Conservation (phyloP, 441 rosid species). For the Erodium moschatum region DNA sequence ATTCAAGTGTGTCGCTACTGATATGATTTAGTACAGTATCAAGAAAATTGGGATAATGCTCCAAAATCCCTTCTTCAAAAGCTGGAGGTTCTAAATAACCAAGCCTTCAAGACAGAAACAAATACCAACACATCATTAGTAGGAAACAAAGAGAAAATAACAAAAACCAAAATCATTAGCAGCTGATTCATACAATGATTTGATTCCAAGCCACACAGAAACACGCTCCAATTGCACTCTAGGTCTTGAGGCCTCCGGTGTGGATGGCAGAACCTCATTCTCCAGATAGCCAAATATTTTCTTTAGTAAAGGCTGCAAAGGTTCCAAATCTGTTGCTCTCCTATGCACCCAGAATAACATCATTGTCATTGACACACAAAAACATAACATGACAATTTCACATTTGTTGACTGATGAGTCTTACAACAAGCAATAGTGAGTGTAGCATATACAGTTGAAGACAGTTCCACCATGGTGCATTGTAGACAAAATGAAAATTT, state of each 20-base stretch:
- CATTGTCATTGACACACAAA: neutral
- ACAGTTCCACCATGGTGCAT: too few relatives aligned
- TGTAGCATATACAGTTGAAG: too few relatives aligned
- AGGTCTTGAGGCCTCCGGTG: conserved; percentile 57
- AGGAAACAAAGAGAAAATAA: conserved; percentile 19
- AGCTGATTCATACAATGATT: conserved; percentile 70
- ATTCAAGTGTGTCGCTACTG: conserved; percentile 81
- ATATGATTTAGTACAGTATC: conserved; percentile 89
- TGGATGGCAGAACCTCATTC: conserved; percentile 62
- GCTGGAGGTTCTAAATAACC: conserved; percentile 94
- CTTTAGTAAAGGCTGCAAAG: conserved; percentile 84
- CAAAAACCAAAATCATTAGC: conserved; percentile 25
- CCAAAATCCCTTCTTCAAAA: conserved; percentile 93
- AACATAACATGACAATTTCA: neutral
- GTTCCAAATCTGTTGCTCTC: conserved; percentile 84
- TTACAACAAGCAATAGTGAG: neutral
- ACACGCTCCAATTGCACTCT: conserved; percentile 63
- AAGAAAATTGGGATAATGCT: conserved; percentile 88
- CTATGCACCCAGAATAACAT: conserved; percentile 29
- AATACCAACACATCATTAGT: conserved; percentile 24
- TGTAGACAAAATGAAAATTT: too few relatives aligned
- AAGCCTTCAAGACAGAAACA: conserved; percentile 53
- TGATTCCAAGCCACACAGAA: conserved; percentile 89
- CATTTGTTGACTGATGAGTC: neutral
- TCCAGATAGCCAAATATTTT: conserved; percentile 74